These are phyloP conservation scores for Cokeromyces recurvatus DNA, from an alignment of 371 early-diverging fungal species.

Conservation along the genomic window DNA sequence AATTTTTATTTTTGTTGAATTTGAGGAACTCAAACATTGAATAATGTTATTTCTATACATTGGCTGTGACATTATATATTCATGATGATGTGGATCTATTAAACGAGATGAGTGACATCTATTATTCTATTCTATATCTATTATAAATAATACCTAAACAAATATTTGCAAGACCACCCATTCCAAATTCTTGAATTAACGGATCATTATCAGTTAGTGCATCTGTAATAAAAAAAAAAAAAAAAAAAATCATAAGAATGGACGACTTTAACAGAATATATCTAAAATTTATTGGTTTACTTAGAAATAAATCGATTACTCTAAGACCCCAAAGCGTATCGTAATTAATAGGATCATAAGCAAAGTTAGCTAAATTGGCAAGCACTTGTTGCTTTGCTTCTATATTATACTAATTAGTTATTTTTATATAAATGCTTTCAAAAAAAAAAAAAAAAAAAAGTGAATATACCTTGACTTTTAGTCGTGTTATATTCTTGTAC, in stretches of 20 bases:
- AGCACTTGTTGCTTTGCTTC: slow-evolving; percentile 51
- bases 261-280: background rate
- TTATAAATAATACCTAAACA: slow-evolving; percentile 39
- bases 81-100: slow-evolving; percentile 32
- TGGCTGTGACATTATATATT: slow-evolving; percentile 29
- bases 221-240: too few species aligned
- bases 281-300: slow-evolving; percentile 19
- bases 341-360: slow-evolving; percentile 60
- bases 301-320: slow-evolving; percentile 46
- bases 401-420: too few species aligned
- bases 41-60: slow-evolving; percentile 13
- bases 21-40: slow-evolving; percentile 10
- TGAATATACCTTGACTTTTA: slow-evolving; percentile 21
- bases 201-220: slow-evolving; percentile 27
- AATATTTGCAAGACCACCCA: slow-evolving; percentile 53
- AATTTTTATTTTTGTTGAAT: slow-evolving; percentile 19
- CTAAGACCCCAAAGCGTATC: slow-evolving; percentile 41
- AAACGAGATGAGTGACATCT: too few species aligned
- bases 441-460: background rate
- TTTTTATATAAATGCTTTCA: too few species aligned
- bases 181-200: slow-evolving; percentile 39
- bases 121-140: too few species aligned
- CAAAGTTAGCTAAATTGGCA: slow-evolving; percentile 59
- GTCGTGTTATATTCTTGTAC: slow-evolving; percentile 38
- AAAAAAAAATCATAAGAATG: background rate